Evolutionary conservation across 2,329 filamentous ascomycete species (phyloP), one percentile per base, ranked within the genome.

Genomic region (Thielaviopsis punctulata): DNA sequence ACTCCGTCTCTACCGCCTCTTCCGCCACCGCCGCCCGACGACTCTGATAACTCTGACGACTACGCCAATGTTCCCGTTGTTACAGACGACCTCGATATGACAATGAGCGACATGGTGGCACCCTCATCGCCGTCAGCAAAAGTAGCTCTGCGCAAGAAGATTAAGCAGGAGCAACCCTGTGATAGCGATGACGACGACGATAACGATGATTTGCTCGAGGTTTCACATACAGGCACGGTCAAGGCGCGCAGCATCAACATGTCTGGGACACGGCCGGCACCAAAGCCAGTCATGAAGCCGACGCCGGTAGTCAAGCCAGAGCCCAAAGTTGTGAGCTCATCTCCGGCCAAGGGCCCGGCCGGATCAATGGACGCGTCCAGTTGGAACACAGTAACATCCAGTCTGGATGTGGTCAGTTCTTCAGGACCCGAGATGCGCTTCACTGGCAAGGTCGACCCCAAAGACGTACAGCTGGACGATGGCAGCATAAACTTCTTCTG

Each of bases 401-500:
- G 83, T 60, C 73, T 98, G 56, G 95, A 94, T 59, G 82, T 95
- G 36, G 73, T 92, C 58, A 87, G 77, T 64, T 87, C 80, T 61
- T 25, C 53, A 12, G 22, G 10, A n/a, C 71, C 76, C 4, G 27
- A 43, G n/a, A 64, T 77, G 2, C 82, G 87, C 57, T 69, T 72
- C 30, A 70, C 71, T 23, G 88, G 88, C 41, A 98, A 96, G 66
- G 75, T 95, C 48, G 80, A 83, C 57, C 75, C 86, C 54, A 78
- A 84, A 57, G 84, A 94, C 65, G 88, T 86, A n/a, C 69, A 94
- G n/a, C 90, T 96, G 64, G 80, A 86, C 57, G 89, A 98, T 61
- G 92, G 90, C 33, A 93, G 85, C 59, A 72, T 98, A 25, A 82
- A 83, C 59, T 87, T 98, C 70, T 98, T 95, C 69, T 98, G 92